These are phyloP conservation scores for Hypholoma fasciculare DNA, from an alignment of 768 basidiomycete species.

Conservation along the genomic window DNA sequence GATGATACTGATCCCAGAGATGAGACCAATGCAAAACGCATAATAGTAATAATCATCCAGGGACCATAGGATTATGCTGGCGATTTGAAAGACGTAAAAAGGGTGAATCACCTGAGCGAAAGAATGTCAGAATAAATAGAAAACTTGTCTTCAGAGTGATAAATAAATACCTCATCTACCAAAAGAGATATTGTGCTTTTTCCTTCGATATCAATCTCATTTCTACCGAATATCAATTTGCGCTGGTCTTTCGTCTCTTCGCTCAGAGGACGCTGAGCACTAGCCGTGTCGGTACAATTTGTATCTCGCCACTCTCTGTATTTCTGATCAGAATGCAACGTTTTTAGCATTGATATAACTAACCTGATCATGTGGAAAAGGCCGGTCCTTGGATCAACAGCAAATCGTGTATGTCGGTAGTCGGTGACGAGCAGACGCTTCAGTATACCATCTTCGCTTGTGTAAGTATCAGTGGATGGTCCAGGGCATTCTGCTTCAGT, in stretches of 20 bases:
- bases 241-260: constrained; percentile 61
- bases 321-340: constrained; percentile 7
- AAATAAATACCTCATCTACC: constrained; percentile 73
- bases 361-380: constrained; percentile 82
- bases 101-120: constrained; percentile 79
- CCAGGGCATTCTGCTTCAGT: constrained; percentile 23
- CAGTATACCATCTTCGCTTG: constrained; percentile 37
- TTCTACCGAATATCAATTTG: constrained; percentile 73
- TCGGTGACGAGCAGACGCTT: constrained; percentile 70
- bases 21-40: constrained; percentile 93
- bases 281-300: constrained; percentile 59
- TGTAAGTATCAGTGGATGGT: constrained; percentile 28
- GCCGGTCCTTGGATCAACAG: constrained; percentile 81
- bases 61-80: constrained; percentile 92
- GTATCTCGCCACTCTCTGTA: constrained; percentile 90
- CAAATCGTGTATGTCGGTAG: constrained; percentile 91
- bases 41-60: constrained; percentile 97
- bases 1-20: constrained; percentile 79
- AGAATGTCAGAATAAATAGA: constrained; percentile 2
- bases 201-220: constrained; percentile 87
- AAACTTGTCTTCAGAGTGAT: background rate
- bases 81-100: constrained; percentile 98
- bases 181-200: constrained; percentile 79
- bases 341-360: background rate
- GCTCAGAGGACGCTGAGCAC: constrained; percentile 67